A percentile compares a stretch with the other conserved stretches of the same genome.
Conservation (phyloP, 352 stramenopile genomes). For the Phytophthora pisi region DNA sequence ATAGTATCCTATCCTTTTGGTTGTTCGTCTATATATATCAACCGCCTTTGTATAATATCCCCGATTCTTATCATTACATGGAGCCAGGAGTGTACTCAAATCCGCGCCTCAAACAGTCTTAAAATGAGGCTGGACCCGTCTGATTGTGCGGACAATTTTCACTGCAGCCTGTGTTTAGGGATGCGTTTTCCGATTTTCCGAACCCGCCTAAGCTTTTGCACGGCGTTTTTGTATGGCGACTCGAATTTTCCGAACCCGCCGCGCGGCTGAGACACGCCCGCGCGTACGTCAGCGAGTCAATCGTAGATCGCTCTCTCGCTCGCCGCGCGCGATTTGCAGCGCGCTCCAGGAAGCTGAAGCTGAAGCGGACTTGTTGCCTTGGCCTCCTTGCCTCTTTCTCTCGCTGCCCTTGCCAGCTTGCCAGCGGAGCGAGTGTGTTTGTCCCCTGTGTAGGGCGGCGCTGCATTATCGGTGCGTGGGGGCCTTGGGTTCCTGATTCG, state of each 20-base stretch:
- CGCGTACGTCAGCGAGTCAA: constrained; percentile 11
- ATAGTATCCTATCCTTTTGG: too few relatives aligned
- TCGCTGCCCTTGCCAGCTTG: background rate
- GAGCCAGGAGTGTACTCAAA: background rate
- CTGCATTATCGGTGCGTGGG: too few relatives aligned
- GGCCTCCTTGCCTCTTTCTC: background rate
- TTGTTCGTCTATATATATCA: background rate
- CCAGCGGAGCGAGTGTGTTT: background rate
- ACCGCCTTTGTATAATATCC: background rate
- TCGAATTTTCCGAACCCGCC: constrained; percentile 4
- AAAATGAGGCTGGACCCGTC: constrained; percentile 9
- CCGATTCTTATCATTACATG: background rate
- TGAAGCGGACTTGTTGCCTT: background rate
- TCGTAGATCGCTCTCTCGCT: constrained; percentile 1
- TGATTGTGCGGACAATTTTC: constrained; percentile 28
- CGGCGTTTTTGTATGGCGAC: background rate
- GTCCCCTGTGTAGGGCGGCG: background rate
- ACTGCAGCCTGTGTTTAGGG: constrained; percentile 10
- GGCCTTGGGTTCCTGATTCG: background rate
- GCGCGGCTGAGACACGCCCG: constrained; percentile 17
- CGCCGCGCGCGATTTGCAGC: constrained; percentile 7
- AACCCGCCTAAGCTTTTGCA: constrained; percentile 9
- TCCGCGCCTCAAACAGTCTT: background rate
- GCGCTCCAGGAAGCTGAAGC: constrained; percentile 5
- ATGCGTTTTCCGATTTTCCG: constrained; percentile 13